Evolutionary conservation across 1,284 basidiomycete genomes (phyloP).

Genomic region (Sporisorium exsertum): DNA sequence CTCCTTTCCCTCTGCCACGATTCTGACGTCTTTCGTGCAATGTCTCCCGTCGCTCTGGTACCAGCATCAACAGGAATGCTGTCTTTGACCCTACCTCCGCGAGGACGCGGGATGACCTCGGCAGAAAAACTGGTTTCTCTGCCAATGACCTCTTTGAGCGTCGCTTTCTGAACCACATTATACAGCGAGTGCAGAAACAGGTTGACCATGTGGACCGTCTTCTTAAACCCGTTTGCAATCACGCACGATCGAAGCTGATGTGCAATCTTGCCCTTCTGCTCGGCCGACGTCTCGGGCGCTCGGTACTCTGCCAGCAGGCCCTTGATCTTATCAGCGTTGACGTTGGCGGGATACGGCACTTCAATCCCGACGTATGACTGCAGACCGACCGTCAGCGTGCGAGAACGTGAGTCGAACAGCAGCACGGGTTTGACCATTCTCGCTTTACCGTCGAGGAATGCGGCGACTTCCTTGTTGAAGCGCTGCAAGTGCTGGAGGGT

Average conservation of each 20-base stretch:
- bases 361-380: conserved; percentile 22
- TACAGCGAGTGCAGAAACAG: conserved; percentile 8
- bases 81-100: background rate
- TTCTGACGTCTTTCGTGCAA: background rate
- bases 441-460: background rate
- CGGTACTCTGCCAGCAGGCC: conserved; percentile 15
- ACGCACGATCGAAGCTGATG: conserved; percentile 9
- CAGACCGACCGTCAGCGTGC: conserved; percentile 19
- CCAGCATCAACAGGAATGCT: background rate
- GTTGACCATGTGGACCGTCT: background rate
- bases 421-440: conserved; percentile 3
- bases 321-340: background rate
- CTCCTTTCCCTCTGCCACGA: conserved; percentile 3
- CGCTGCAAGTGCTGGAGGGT: conserved; percentile 9
- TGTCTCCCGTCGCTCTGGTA: background rate
- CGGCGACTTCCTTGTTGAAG: conserved; percentile 12
- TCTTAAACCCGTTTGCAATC: conserved; percentile 23
- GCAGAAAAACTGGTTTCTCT: background rate
- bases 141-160: background rate
- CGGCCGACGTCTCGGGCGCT: background rate
- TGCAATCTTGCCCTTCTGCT: conserved; percentile 5
- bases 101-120: background rate
- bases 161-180: background rate
- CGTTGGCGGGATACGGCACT: conserved; percentile 10
- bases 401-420: conserved; percentile 14